Percentiles rank a stretch among this genome's conserved stretches.
phyloP scores from a whole-genome alignment of 225 moss, liverwort and hornwort genomes.

The Sphagnum tenellum region DNA sequence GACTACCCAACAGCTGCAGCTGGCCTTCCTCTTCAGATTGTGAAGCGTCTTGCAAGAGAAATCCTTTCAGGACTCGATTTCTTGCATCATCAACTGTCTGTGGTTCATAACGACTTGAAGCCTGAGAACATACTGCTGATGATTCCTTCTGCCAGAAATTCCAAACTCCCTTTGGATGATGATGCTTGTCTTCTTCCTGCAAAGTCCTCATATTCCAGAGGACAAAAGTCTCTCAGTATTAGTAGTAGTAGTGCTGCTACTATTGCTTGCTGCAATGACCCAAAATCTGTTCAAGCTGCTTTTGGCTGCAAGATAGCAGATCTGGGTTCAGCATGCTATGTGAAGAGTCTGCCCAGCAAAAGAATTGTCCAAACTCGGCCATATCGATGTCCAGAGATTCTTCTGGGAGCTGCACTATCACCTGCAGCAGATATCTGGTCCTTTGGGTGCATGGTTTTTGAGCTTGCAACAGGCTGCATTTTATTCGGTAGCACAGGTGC shows the following conservation, averaged over 20 bases:
- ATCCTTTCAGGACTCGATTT: conserved; percentile 62
- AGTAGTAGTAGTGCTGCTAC: too few species aligned
- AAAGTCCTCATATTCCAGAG: too few species aligned
- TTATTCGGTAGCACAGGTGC: conserved; percentile 65
- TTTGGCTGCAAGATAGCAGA: conserved; percentile 85
- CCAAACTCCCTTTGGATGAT: too few species aligned
- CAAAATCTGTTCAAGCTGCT: conserved; percentile 2
- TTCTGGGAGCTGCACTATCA: conserved; percentile 54
- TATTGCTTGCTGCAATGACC: too few species aligned
- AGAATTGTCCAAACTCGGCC: conserved; percentile 61
- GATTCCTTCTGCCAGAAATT: conserved; percentile 8
- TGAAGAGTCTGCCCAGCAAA: conserved; percentile 31
- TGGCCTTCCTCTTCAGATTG: conserved; percentile 52
- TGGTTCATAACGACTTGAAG: conserved; percentile 74
- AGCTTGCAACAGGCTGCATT: conserved; percentile 63
- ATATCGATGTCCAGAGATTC: conserved; percentile 76
- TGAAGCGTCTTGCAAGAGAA: conserved; percentile 41
- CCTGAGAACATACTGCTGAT: conserved; percentile 64
- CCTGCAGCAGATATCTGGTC: conserved; percentile 78
- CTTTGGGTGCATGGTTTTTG: conserved; percentile 80
- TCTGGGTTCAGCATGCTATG: conserved; percentile 65
- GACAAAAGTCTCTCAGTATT: too few species aligned
- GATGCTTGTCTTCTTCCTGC: too few species aligned
- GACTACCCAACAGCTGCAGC: conserved; percentile 28
- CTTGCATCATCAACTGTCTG: conserved; percentile 55